phyloP scores from a whole-genome alignment of 768 basidiomycete genomes.

The Podaxis rugospora region DNA sequence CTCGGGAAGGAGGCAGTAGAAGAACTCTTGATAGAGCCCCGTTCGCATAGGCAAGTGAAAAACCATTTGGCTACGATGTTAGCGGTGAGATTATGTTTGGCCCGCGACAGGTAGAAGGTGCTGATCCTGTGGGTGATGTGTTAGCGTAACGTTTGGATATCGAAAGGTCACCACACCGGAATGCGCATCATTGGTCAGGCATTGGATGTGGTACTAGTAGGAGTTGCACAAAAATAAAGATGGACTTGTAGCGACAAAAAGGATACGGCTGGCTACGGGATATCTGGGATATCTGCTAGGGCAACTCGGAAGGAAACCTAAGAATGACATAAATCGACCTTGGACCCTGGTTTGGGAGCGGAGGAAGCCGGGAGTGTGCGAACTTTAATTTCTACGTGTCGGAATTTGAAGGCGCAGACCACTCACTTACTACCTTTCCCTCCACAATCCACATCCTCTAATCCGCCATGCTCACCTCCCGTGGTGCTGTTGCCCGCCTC shows the following conservation, averaged over 20 bases:
- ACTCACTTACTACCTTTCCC: slow-evolving; percentile 21
- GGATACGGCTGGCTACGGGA: background rate
- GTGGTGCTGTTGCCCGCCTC: slow-evolving; percentile 83
- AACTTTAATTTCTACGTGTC: slow-evolving; percentile 45
- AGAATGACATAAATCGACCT: background rate
- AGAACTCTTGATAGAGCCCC: slow-evolving; percentile 18
- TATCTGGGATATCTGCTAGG: too few relatives aligned
- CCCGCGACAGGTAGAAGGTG: background rate
- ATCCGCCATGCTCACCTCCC: slow-evolving; percentile 77
- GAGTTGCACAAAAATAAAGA: background rate
- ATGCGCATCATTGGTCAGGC: background rate
- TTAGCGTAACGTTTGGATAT: background rate
- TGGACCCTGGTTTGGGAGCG: slow-evolving; percentile 16
- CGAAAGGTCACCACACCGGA: background rate
- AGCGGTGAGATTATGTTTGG: slow-evolving; percentile 9
- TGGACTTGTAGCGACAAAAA: background rate
- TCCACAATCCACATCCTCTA: slow-evolving; percentile 24
- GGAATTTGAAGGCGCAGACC: slow-evolving; percentile 26
- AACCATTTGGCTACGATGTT: slow-evolving; percentile 17
- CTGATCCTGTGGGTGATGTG: background rate
- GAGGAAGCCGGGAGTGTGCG: slow-evolving; percentile 47
- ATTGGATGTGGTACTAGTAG: background rate
- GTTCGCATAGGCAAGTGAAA: slow-evolving; percentile 15
- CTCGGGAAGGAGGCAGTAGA: slow-evolving; percentile 11
- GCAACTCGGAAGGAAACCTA: background rate